Conservation (phyloP, 2,329 filamentous ascomycete genomes). For the Pseudovirgaria hyperparasitica region DNA sequence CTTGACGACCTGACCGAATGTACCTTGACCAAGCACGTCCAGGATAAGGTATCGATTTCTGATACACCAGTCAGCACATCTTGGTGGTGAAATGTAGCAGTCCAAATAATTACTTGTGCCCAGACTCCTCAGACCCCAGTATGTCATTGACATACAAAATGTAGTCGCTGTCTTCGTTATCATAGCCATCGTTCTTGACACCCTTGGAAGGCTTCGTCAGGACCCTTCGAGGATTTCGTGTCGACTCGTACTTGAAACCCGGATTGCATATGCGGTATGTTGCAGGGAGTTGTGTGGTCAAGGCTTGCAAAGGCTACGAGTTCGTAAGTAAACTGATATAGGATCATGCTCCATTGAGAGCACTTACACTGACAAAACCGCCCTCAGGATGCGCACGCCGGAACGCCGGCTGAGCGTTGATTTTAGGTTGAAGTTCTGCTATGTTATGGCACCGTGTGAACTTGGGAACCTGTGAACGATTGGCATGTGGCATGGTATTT, state of each 20-base stretch:
- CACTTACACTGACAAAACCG: constrained; percentile 86
- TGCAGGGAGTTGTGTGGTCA: constrained; percentile 83
- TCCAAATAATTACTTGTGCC: constrained; percentile 67
- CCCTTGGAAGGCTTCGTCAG: constrained; percentile 98
- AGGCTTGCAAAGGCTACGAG: constrained; percentile 77
- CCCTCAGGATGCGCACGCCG: constrained; percentile 91
- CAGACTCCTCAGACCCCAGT: constrained; percentile 90
- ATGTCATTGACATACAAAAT: constrained; percentile 99
- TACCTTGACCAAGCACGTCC: constrained; percentile 92
- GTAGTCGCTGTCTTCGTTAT: constrained; percentile 98
- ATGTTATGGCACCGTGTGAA: constrained; percentile 67
- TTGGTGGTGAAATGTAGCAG: not conserved
- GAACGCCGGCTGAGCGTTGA: constrained; percentile 80
- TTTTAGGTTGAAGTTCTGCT: constrained; percentile 65
- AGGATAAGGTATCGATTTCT: constrained; percentile 94
- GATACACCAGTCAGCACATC: constrained; percentile 11
- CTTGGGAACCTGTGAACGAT: constrained; percentile 57
- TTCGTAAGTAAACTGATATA: too few species aligned
- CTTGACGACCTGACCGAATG: constrained; percentile 97
- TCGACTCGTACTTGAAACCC: constrained; percentile 96
- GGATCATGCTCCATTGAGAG: too few species aligned
- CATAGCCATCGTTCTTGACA: constrained; percentile 94
- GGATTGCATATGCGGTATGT: constrained; percentile 99
- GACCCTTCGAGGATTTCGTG: constrained; percentile 86
- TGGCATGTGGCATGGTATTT: constrained; percentile 39